A percentile compares a stretch with the other conserved stretches of the same genome.
These are phyloP conservation scores for Gardenia jasminoides DNA, from an alignment of 257 asterid genomes.

Conservation along the genomic window DNA sequence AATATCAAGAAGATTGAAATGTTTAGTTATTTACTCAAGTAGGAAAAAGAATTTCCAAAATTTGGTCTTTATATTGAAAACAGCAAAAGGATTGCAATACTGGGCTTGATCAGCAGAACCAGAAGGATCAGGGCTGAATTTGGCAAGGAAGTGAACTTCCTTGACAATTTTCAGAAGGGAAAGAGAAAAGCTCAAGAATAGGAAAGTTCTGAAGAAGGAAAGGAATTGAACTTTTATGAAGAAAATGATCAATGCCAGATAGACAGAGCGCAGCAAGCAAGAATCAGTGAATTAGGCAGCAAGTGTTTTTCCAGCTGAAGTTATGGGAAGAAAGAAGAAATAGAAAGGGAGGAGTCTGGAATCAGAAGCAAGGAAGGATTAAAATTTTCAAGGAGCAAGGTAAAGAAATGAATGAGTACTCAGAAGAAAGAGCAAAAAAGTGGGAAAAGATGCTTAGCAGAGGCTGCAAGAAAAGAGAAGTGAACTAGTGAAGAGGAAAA, in stretches of 20 bases:
- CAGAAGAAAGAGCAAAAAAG: slow-evolving; percentile 35
- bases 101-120: slow-evolving; percentile 42
- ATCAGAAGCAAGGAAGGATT: slow-evolving; percentile 27
- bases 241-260: slow-evolving; percentile 47
- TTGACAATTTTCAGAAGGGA: slow-evolving; percentile 15
- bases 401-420: slow-evolving; percentile 34
- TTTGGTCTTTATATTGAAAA: slow-evolving; percentile 20
- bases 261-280: slow-evolving; percentile 29
- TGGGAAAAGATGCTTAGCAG: slow-evolving; percentile 62
- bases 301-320: slow-evolving; percentile 34
- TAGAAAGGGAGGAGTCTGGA: slow-evolving; percentile 26
- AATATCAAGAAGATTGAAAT: background rate
- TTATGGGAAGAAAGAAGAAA: slow-evolving; percentile 42
- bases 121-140: slow-evolving; percentile 20
- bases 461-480: slow-evolving; percentile 61
- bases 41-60: slow-evolving; percentile 9
- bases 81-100: slow-evolving; percentile 26
- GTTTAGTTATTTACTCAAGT: background rate
- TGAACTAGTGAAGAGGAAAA: slow-evolving; percentile 29
- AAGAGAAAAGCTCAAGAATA: slow-evolving; percentile 27
- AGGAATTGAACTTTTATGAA: slow-evolving; percentile 36
- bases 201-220: slow-evolving; percentile 26
- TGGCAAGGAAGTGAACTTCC: slow-evolving; percentile 24
- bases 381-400: slow-evolving; percentile 20
- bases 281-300: slow-evolving; percentile 30